phyloP scores from a whole-genome alignment of 2,329 filamentous ascomycete species.

The Lasiodiplodia sp. region DNA sequence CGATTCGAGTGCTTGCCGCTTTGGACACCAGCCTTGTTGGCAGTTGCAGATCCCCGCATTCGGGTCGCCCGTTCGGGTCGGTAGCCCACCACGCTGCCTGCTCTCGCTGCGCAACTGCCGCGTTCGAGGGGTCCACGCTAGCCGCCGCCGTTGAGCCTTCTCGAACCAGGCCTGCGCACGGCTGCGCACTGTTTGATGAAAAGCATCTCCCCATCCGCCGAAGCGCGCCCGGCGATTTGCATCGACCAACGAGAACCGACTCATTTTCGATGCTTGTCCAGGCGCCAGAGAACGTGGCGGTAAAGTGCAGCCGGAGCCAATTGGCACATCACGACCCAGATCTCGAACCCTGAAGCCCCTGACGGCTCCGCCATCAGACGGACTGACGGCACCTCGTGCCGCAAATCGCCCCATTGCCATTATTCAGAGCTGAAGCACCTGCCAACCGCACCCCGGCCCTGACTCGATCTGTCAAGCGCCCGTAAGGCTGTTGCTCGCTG shows the following conservation, averaged over 20 bases:
- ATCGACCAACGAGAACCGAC: constrained; percentile 16
- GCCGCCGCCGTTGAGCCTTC: constrained; percentile 12
- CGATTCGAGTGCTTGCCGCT: constrained; percentile 15
- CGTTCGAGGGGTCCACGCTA: constrained; percentile 9
- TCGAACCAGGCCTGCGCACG: neutral
- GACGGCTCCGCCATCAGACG: constrained; percentile 13
- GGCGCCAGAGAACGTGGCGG: constrained; percentile 5
- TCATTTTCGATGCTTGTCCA: constrained; percentile 16
- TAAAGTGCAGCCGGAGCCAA: constrained; percentile 21
- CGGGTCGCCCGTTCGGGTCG: constrained; percentile 19
- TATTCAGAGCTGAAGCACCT: constrained; percentile 13
- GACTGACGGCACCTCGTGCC: constrained; percentile 9
- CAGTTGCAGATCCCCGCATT: constrained; percentile 21
- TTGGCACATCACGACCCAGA: constrained; percentile 18
- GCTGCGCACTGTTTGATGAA: neutral
- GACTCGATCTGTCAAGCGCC: constrained; percentile 6
- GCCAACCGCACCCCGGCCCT: constrained; percentile 7
- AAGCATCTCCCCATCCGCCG: constrained; percentile 1
- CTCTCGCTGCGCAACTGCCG: constrained; percentile 13
- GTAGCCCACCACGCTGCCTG: neutral
- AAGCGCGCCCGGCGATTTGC: constrained; percentile 21
- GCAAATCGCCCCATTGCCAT: constrained; percentile 11
- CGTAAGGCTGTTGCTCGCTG: constrained; percentile 6
- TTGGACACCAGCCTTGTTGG: neutral
- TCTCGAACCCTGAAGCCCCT: constrained; percentile 24